Evolutionary conservation across 2,329 filamentous ascomycete genomes (phyloP), one percentile per base, ranked within the genome.

Genomic region (Lojkania enalia): DNA sequence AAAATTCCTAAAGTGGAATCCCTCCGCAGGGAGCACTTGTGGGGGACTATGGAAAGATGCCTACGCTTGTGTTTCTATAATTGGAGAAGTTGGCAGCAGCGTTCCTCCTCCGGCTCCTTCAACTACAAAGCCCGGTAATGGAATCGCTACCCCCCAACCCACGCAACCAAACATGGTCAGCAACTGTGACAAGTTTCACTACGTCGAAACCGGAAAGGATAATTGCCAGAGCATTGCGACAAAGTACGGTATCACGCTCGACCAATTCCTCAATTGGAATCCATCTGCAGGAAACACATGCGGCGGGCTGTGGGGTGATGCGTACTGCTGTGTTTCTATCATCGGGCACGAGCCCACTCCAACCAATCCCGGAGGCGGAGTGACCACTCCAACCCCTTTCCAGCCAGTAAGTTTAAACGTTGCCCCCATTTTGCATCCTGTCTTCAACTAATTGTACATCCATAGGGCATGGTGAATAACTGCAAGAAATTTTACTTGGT

Each of bases 231-330:
- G 13, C n/a, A 33, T 54, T 27, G 15, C 35, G n/a, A 31, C 16
- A 13, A 16, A 27, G 16, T 44, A 48, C 31, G 35, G 20, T 4
- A 48, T 56, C 19, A 43, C 20, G 5, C 25, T 46, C 20, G 31
- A 35, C 3, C 25, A 50, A n/a, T 48, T 55, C 30, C 18, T 30
- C 4, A 46, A 41, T 37, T 56, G 53, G 53, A 56, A 49, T 39
- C 20, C 52, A 13, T 40, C 39, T 2, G 48, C 45, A 5, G 20
- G 23, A 6, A 37, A 37, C 4, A 43, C 39, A 11, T 55, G 49
- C 27, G 23, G 19, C 9, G 13, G 19, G 6, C 42, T 56, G 35
- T 51, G 48, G 48, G 35, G 29, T 1, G 15, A 33, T 33, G 30
- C 30, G 5, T 41, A 33, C 16, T 14, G 11, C 16, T 41, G 39